A percentile compares a stretch with the other conserved stretches of the same genome.
These are phyloP conservation scores for Nematocida minor DNA, from an alignment of 371 early-diverging fungal species.

Conservation along the genomic window DNA sequence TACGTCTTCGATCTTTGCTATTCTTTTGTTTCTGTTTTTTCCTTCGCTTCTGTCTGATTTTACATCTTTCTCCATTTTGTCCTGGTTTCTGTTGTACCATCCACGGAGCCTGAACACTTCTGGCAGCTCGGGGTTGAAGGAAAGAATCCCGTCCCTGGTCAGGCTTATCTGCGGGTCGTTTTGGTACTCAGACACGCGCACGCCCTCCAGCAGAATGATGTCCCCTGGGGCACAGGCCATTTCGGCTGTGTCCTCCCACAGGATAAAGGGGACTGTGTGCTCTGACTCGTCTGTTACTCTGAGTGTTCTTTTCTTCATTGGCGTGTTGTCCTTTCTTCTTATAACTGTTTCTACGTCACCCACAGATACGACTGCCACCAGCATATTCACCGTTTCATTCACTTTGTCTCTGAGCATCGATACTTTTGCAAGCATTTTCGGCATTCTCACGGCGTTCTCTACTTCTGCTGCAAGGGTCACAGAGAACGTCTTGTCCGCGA, in stretches of 20 bases:
- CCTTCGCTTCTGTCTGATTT: slow-evolving; percentile 42
- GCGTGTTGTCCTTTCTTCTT: slow-evolving; percentile 69
- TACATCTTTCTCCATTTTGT: slow-evolving; percentile 9
- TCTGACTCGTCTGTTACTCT: slow-evolving; percentile 72
- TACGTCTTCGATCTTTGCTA: slow-evolving; percentile 68
- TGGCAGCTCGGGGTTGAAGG: slow-evolving; percentile 73
- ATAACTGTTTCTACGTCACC: slow-evolving; percentile 69
- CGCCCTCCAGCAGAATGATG: slow-evolving; percentile 75
- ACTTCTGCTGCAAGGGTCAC: slow-evolving; percentile 66
- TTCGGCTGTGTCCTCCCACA: slow-evolving; percentile 80
- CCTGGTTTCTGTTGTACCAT: slow-evolving; percentile 70
- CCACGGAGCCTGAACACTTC: slow-evolving; percentile 74
- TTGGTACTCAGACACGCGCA: slow-evolving; percentile 77
- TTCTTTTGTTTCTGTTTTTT: slow-evolving; percentile 68
- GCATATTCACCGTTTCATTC: slow-evolving; percentile 70
- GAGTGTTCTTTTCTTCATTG: slow-evolving; percentile 72
- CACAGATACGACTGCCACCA: slow-evolving; percentile 72
- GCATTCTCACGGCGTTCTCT: slow-evolving; percentile 68
- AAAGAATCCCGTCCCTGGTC: slow-evolving; percentile 64
- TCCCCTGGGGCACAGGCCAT: slow-evolving; percentile 67
- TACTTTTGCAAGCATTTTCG: slow-evolving; percentile 70
- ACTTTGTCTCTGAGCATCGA: slow-evolving; percentile 70
- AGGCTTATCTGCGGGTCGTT: slow-evolving; percentile 68
- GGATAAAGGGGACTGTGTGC: slow-evolving; percentile 69
- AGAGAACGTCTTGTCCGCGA: slow-evolving; percentile 69